A percentile compares a stretch with the other conserved stretches of the same genome.
phyloP scores from a whole-genome alignment of 495 filamentous ascomycete species.

The Penicillium goetzii region DNA sequence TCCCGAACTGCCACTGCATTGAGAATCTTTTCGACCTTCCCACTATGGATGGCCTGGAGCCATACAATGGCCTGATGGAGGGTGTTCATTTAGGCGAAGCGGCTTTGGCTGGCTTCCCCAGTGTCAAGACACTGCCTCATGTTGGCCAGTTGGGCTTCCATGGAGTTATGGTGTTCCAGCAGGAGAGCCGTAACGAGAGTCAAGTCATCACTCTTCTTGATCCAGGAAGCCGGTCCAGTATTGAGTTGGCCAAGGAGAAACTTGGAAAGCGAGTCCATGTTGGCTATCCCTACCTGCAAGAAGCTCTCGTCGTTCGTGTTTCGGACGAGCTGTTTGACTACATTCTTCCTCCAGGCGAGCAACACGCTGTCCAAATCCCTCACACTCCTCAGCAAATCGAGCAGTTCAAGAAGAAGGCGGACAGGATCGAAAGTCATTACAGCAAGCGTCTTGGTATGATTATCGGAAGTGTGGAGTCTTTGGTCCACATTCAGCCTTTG shows the following conservation, averaged over 20 bases:
- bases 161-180: slow-evolving; percentile 94
- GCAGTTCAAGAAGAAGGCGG: slow-evolving; percentile 80
- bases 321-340: slow-evolving; percentile 96
- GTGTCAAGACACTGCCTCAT: slow-evolving; percentile 79
- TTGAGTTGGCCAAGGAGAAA: slow-evolving; percentile 72
- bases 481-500: slow-evolving; percentile 90
- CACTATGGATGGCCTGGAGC: slow-evolving; percentile 85
- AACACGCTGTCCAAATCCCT: slow-evolving; percentile 64
- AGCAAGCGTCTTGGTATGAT: slow-evolving; percentile 88
- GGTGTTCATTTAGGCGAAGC: slow-evolving; percentile 79
- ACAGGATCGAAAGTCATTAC: slow-evolving; percentile 80
- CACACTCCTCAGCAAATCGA: slow-evolving; percentile 80
- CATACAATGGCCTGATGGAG: slow-evolving; percentile 82
- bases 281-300: slow-evolving; percentile 94
- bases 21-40: slow-evolving; percentile 96
- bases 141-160: slow-evolving; percentile 82
- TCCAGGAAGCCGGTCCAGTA: slow-evolving; percentile 68
- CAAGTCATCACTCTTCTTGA: slow-evolving; percentile 87
- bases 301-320: slow-evolving; percentile 84
- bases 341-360: slow-evolving; percentile 62
- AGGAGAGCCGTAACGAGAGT: slow-evolving; percentile 94
- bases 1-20: slow-evolving; percentile 84
- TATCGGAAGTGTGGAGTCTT: slow-evolving; percentile 82
- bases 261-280: slow-evolving; percentile 87
- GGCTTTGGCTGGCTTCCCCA: slow-evolving; percentile 92